A percentile compares a stretch with the other conserved stretches of the same genome.
These are phyloP conservation scores for Trypanosoma scelopori DNA, from an alignment of 208 protist species.

Conservation along the genomic window DNA sequence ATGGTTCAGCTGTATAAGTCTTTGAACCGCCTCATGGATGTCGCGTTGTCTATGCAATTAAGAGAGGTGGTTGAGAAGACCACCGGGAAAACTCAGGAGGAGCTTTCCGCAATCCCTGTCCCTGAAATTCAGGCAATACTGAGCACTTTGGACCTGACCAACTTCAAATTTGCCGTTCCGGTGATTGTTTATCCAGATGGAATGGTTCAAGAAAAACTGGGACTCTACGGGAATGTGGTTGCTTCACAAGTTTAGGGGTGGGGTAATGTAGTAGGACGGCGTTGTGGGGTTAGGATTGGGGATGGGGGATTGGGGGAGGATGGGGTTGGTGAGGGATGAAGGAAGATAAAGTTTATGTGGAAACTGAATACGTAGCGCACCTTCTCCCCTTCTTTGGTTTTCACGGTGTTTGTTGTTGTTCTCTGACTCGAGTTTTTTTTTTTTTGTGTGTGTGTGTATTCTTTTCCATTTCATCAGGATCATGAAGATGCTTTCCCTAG, in stretches of 20 bases:
- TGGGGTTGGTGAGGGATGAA: not conserved
- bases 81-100: conserved; percentile 20
- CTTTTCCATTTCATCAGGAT: conserved; percentile 13
- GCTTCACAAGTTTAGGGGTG: not conserved
- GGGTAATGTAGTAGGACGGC: too few species aligned
- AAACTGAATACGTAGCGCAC: too few species aligned
- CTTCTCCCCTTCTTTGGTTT: too few species aligned
- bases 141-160: conserved; percentile 42
- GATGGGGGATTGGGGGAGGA: not conserved
- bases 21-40: conserved; percentile 83
- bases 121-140: conserved; percentile 62
- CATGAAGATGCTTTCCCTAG: not conserved
- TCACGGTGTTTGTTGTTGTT: too few species aligned
- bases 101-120: conserved; percentile 40
- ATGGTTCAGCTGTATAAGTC: conserved; percentile 89
- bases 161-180: conserved; percentile 74
- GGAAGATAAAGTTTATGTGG: not conserved
- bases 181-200: conserved; percentile 83
- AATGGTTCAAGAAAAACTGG: conserved; percentile 46
- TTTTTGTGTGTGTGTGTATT: too few species aligned
- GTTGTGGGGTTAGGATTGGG: not conserved
- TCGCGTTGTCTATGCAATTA: conserved; percentile 76
- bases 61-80: conserved; percentile 24
- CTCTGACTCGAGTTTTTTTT: conserved; percentile 10
- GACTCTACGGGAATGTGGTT: conserved; percentile 48